These are phyloP conservation scores for Didymella sp. DNA, from an alignment of 2,329 filamentous ascomycete species.

Conservation along the genomic window DNA sequence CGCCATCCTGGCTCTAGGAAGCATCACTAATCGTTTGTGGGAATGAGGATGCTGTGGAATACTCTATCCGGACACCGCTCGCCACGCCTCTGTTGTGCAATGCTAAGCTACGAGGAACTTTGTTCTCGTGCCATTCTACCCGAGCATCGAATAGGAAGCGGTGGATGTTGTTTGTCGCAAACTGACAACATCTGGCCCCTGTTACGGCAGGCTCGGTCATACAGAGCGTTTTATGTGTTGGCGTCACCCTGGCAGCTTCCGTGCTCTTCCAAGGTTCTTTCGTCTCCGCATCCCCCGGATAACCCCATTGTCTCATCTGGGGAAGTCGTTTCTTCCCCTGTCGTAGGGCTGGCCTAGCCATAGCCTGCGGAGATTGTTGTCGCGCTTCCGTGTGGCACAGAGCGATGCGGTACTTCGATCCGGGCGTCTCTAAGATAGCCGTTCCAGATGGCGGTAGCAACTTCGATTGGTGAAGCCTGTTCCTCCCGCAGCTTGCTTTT, in stretches of 20 bases:
- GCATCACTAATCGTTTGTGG: constrained; percentile 7
- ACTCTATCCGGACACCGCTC: constrained; percentile 16
- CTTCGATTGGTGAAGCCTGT: constrained; percentile 3
- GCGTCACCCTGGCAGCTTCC: constrained; percentile 10
- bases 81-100: constrained; percentile 25
- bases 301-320: constrained; percentile 28
- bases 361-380: constrained; percentile 6
- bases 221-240: constrained; percentile 22
- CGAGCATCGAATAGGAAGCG: constrained; percentile 33
- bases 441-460: not conserved
- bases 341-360: constrained; percentile 14
- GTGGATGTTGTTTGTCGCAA: constrained; percentile 21
- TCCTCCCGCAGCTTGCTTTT: not conserved
- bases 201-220: constrained; percentile 6
- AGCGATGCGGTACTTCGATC: constrained; percentile 8
- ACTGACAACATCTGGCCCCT: not conserved
- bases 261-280: constrained; percentile 13
- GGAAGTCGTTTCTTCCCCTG: constrained; percentile 30
- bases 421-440: not conserved
- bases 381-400: not conserved
- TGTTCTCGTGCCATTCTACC: constrained; percentile 25
- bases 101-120: constrained; percentile 29
- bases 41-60: constrained; percentile 3
- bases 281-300: constrained; percentile 30
- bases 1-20: constrained; percentile 23